Conservation (phyloP, 164 flowering plant genomes). For the Stephania cephalantha region DNA sequence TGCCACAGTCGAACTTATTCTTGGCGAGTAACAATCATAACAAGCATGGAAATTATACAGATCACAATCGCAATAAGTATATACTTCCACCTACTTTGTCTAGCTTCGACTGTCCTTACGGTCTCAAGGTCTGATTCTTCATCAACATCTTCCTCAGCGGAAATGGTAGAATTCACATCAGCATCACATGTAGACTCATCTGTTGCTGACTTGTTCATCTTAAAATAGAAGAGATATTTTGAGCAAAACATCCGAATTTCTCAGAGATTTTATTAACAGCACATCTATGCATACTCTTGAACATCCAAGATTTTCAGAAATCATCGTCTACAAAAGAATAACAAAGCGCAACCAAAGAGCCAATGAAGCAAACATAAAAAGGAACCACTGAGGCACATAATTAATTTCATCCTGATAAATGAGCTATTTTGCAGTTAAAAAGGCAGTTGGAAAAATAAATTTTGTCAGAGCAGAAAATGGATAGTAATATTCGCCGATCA, state of each 20-base stretch:
- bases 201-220: slow-evolving; percentile 26
- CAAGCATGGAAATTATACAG: slow-evolving; percentile 31
- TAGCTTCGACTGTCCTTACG: slow-evolving; percentile 56
- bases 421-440: too few species aligned
- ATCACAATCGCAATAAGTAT: slow-evolving; percentile 33
- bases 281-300: not conserved
- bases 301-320: not conserved
- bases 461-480: too few species aligned
- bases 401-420: not conserved
- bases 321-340: not conserved
- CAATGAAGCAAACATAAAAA: too few species aligned
- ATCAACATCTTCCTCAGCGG: slow-evolving; percentile 7
- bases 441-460: too few species aligned
- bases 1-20: slow-evolving; percentile 18
- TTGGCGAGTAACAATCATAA: slow-evolving; percentile 25
- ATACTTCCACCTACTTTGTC: slow-evolving; percentile 41
- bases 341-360: too few species aligned
- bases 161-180: slow-evolving; percentile 20
- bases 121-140: slow-evolving; percentile 22
- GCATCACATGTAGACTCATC: slow-evolving; percentile 15
- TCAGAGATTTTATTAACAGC: not conserved
- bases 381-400: too few species aligned
- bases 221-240: slow-evolving; percentile 7
- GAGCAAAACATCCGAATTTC: not conserved
- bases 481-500: too few species aligned